Evolutionary conservation across 805 yeast species (phyloP).

Genomic region (Saccharomycopsis sp.): DNA sequence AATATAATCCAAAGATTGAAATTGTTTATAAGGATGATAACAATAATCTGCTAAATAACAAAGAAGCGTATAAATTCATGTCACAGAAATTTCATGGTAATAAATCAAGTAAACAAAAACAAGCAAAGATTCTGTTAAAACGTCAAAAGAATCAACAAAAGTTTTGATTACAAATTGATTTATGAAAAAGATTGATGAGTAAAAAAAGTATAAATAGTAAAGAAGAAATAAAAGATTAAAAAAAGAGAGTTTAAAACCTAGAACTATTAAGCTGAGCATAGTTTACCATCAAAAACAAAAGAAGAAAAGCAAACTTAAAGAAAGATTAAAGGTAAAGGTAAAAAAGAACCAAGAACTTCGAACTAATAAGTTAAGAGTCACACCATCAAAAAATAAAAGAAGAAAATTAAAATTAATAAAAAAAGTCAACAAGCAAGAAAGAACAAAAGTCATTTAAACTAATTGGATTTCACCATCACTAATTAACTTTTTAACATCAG

Average conservation of each 20-base stretch:
- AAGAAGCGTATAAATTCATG: conserved; percentile 45
- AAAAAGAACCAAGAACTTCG: no score
- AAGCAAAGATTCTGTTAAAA: conserved; percentile 7
- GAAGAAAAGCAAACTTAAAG: neutral
- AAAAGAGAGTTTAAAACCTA: no score
- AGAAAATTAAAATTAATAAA: no score
- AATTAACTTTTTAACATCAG: neutral
- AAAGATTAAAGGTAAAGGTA: neutral
- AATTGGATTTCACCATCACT: neutral
- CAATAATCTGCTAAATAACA: conserved; percentile 36
- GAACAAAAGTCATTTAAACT: neutral
- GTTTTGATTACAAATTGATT: no score
- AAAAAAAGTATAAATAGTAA: no score
- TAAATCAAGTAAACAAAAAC: conserved; percentile 15
- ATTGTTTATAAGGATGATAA: conserved; percentile 38
- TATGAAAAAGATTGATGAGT: no score
- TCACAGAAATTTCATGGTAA: conserved; percentile 49
- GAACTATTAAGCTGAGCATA: neutral
- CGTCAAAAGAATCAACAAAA: neutral
- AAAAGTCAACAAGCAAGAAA: neutral
- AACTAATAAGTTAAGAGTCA: neutral
- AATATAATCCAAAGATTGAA: conserved; percentile 35
- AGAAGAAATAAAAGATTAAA: no score
- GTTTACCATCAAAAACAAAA: neutral
- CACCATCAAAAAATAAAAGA: neutral